Evolutionary conservation across 345 rosid genomes (phyloP), one percentile per base, ranked within the genome.

Genomic region (Populus ilicifolia): DNA sequence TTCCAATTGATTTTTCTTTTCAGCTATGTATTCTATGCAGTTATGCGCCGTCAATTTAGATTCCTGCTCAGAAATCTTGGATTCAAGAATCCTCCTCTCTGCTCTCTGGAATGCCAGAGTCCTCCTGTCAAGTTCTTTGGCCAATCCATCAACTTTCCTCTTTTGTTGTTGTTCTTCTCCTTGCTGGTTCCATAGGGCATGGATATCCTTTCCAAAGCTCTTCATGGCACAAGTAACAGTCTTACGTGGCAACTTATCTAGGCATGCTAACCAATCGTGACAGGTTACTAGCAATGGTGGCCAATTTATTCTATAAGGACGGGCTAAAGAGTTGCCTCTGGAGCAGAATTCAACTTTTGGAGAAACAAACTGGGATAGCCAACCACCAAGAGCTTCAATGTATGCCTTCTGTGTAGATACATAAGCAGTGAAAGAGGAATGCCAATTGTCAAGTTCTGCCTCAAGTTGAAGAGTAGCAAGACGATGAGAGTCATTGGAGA

Each of bases 161-260:
- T 83, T 86, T 36, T 77, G 87, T 6, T 88, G 79, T 35, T 80
- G 84, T 78, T 88, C 89, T 38, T 83, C 78, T 21, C 89, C 84
- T 59, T 88, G 89, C 62, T 86, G 87, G 73, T 48, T 67, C 84
- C 80, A 81, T 62, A 88, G 16, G 1, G 73, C 69, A 21, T 48
- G 83, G 66, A 88, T 73, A 23, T 83, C 81, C 72, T 79, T 83
- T 2, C 64, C 67, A 29, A 84, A 75, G 78, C 75, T 68, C 71
- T 82, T 83, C 76, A 86, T 74, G 18, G 83, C 73, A 61, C n/a
- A n/a, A 25, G 54, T 65, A 25, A 86, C 90, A 10, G 78, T 76
- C 70, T 73, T 78, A n/a, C 73, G 71, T 10, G 90, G 85, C 74
- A 88, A 76, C 41, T 70, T 84, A n/a, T 81, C 83, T 46, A 83